Base-by-base conservation (phyloP, 768 basidiomycete genomes). In the Exidia glandulosa region DNA sequence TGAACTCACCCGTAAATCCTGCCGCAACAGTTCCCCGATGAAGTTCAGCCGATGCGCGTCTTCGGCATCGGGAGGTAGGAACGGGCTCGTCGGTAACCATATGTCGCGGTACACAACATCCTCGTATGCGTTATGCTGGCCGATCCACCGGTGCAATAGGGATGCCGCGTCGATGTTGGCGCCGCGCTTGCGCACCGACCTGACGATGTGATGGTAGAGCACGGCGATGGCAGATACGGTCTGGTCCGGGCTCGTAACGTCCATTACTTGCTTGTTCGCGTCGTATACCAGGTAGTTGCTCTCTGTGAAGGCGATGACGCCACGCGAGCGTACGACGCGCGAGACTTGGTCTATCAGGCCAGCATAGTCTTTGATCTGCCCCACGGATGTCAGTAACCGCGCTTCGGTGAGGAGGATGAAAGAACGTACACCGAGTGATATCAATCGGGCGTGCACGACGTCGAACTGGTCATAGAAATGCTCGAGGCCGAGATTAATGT, bases 391-490 rank as follows among this genome's bases (percentile, higher is more conserved):
- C 41, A 45, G 41, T 7, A 36, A 36, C 34, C 7, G 5, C 23
- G 16, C 41, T 6, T 45, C n/a, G n/a, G n/a, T n/a, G n/a, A n/a
- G 41, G 19, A 45, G 12, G 19, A 6, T 45, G 1, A 45, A 45
- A 10, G 41, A 19, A 45, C 41, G 41, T 19, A 45, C 41, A 6
- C 89, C 89, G 27, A 86, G 82, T 2, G 84, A 78, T 60, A 90
- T 79, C 36, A 90, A 77, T 27, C 85, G 82, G 32, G 81, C 80
- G 66, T 90, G 88, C 0, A 86, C 86, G 13, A 86, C 84, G 66
- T 90, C 80, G 72, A 89, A 90, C 62, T 84, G 79, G 13, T 83
- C 84, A 66, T 86, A 88, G 69, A 84, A 90, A 72, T 91, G 89
- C 64, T 90, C 87, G 29, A 91, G 74, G 2, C 89, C 88, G 19